Conservation (phyloP, 176 grass and related monocot species). For the Thalia dealbata region DNA sequence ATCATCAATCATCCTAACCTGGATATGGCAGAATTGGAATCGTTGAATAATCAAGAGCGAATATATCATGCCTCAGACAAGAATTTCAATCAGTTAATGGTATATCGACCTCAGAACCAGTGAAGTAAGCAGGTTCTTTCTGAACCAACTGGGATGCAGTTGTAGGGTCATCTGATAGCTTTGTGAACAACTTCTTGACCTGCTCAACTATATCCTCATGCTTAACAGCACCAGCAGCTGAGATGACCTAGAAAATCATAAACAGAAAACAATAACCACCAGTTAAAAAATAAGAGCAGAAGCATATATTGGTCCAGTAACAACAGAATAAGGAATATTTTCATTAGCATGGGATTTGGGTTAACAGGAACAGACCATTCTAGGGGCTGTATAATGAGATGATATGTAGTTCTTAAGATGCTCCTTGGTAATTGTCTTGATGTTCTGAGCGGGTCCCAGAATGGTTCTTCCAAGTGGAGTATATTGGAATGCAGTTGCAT, state of each 20-base stretch:
- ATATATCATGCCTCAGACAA: neutral
- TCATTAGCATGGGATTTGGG: neutral
- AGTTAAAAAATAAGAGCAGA: neutral
- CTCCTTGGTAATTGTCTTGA: constrained; percentile 72
- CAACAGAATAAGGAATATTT: neutral
- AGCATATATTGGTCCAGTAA: neutral
- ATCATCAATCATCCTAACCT: constrained; percentile 95
- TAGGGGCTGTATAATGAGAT: constrained; percentile 92
- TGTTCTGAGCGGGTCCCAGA: constrained; percentile 64
- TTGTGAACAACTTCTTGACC: constrained; percentile 69
- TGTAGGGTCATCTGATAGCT: constrained; percentile 71
- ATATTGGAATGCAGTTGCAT: constrained; percentile 98
- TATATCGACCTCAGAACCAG: constrained; percentile 72
- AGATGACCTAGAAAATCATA: constrained; percentile 62
- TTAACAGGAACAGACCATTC: constrained; percentile 48
- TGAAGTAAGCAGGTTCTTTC: constrained; percentile 63
- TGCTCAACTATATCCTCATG: constrained; percentile 79
- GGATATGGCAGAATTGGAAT: neutral
- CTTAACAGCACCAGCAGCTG: constrained; percentile 77
- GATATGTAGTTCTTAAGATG: constrained; percentile 70
- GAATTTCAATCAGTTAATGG: neutral
- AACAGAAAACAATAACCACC: neutral
- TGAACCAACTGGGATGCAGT: constrained; percentile 60
- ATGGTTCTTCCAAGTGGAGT: constrained; percentile 86
- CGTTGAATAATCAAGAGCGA: no score